Percentiles rank a stretch among this genome's conserved stretches.
These are phyloP conservation scores for Dothistroma septosporum DNA, from an alignment of 2,329 filamentous ascomycete genomes.

Conservation along the genomic window DNA sequence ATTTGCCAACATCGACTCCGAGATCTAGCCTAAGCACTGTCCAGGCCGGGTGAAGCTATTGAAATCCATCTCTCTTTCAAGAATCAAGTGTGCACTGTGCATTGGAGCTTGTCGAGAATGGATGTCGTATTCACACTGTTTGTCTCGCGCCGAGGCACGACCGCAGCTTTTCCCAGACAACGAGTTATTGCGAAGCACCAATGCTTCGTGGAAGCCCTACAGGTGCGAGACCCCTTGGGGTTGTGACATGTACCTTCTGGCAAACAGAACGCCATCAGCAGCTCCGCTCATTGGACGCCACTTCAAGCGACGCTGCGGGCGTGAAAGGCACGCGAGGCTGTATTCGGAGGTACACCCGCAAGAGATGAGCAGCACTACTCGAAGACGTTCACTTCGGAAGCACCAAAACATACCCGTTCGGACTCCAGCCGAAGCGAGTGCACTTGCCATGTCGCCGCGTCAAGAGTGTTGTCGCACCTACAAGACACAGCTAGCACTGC, in stretches of 20 bases:
- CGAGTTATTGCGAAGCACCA: no score
- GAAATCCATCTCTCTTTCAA: neutral
- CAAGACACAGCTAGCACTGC: neutral
- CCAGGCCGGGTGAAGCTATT: neutral
- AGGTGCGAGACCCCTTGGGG: no score
- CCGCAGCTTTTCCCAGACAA: no score
- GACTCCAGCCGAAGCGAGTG: neutral
- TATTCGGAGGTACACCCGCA: neutral
- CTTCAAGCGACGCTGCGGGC: neutral
- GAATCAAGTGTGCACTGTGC: neutral
- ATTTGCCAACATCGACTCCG: neutral
- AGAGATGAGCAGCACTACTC: neutral
- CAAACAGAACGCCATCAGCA: neutral
- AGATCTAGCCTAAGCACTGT: neutral
- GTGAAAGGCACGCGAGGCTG: neutral
- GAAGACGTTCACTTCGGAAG: neutral
- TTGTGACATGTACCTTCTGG: no score
- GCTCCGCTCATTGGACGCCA: neutral
- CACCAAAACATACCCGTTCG: neutral
- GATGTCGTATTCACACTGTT: no score
- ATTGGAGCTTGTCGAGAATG: no score
- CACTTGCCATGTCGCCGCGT: neutral
- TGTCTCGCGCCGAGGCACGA: no score
- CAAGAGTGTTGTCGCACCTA: neutral
- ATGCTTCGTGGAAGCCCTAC: no score